phyloP scores from a whole-genome alignment of 352 stramenopile genomes.

The Globisporangium carolinianum region DNA sequence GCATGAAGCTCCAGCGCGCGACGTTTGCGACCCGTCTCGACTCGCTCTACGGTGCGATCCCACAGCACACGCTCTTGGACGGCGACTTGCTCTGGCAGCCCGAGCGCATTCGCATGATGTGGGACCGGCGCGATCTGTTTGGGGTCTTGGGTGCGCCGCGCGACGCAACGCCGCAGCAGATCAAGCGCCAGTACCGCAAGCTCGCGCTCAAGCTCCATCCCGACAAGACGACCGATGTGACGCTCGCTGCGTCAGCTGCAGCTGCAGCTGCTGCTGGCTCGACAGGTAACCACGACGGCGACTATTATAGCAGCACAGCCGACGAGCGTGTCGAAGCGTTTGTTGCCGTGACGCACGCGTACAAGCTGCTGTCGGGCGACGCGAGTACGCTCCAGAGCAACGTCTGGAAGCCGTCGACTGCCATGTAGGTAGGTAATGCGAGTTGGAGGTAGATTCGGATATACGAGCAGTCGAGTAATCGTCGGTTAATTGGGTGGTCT shows the following conservation, averaged over 20 bases:
- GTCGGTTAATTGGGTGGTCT: too few relatives aligned
- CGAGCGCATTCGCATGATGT: slow-evolving; percentile 73
- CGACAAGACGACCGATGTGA: slow-evolving; percentile 49
- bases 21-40: slow-evolving; percentile 26
- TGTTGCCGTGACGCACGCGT: slow-evolving; percentile 69
- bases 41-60: slow-evolving; percentile 23
- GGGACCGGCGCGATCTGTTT: slow-evolving; percentile 69
- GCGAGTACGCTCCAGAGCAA: slow-evolving; percentile 31
- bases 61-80: slow-evolving; percentile 33
- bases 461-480: neutral
- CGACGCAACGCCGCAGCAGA: slow-evolving; percentile 52
- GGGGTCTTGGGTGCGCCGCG: slow-evolving; percentile 64
- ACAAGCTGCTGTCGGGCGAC: slow-evolving; percentile 61
- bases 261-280: slow-evolving; percentile 9
- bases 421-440: slow-evolving; percentile 1
- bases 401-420: slow-evolving; percentile 16
- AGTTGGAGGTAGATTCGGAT: neutral
- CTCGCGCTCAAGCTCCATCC: slow-evolving; percentile 81
- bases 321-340: slow-evolving; percentile 72
- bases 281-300: slow-evolving; percentile 3
- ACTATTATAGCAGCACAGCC: slow-evolving; percentile 16
- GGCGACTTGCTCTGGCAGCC: slow-evolving; percentile 71
- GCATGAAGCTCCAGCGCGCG: slow-evolving; percentile 73
- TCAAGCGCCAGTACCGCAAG: slow-evolving; percentile 82
- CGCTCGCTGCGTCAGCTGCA: slow-evolving; percentile 14